Conservation (phyloP, 108 stramenopile genomes). For the Schizochytrium sp. region DNA sequence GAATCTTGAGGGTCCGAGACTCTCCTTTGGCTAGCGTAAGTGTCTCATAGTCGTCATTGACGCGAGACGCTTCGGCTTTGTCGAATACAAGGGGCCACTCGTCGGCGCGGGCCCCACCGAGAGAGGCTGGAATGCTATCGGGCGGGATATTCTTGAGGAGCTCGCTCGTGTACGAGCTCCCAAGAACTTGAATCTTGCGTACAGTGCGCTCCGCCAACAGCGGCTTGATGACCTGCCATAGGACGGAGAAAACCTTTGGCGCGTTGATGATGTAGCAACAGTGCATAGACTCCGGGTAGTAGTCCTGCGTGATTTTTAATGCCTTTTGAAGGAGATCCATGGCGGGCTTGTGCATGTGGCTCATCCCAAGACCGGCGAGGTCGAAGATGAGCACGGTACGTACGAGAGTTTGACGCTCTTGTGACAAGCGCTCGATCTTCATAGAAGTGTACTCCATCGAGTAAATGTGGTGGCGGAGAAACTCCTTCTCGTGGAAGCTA, state of each 20-base stretch:
- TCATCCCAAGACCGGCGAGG: neutral
- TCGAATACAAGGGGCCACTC: neutral
- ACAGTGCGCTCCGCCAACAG: slow-evolving; percentile 1
- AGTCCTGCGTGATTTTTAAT: neutral
- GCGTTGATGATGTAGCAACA: neutral
- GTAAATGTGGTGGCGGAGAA: neutral
- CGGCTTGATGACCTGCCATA: neutral
- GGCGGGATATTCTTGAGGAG: neutral
- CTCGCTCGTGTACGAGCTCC: neutral
- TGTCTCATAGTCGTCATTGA: neutral
- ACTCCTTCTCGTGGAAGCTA: neutral
- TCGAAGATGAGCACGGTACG: neutral
- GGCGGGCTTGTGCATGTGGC: neutral
- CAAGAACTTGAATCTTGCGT: neutral
- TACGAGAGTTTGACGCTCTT: neutral
- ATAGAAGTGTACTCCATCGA: neutral
- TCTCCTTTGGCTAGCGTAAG: neutral
- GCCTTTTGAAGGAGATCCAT: neutral
- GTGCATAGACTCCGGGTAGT: neutral
- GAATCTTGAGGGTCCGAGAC: neutral
- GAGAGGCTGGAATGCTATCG: neutral
- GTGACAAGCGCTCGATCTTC: neutral
- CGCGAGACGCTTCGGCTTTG: too few species aligned
- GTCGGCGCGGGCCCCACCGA: neutral
- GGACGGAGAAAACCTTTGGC: neutral